Base-by-base conservation (phyloP, 306 rosid genomes). In the Calophaca sinica region DNA sequence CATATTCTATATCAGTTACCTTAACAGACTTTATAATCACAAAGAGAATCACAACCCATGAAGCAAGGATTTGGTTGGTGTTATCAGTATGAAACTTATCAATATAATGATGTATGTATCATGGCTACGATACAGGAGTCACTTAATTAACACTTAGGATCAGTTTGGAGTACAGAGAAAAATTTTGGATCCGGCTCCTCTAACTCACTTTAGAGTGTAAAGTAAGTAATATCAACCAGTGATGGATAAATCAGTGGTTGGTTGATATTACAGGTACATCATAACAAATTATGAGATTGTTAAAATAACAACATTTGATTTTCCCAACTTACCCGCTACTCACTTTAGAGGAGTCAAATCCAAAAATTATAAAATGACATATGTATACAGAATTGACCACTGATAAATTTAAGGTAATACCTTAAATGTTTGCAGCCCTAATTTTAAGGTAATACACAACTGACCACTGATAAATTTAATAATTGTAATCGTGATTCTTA, bases 41-140 rank as follows among this genome's bases (percentile, higher is more conserved):
- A 49, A 61, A 77, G 64, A 73, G 62, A 69, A 64, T 54, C 51
- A 36, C 42, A 59, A 44, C 59, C 52, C 32, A 80, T 10, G 57
- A 46, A 62, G 35, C 66, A 80, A 54, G 74, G 62, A 46, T 67
- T 69, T 84, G 26, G 59, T 66, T n/a, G 13, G 62, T 7, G 66
- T 14, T 76, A 66, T 52, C 61, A 72, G 45, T 49, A 61, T 32
- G 9, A n/a, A 39, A 72, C 9, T 45, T 63, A 60, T 59, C 52
- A 6, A 29, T 12, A 69, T 46, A 10, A 60, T 45, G 70, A 58
- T 26, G 53, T 29, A 64, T 39, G 79, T 26, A 63, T 32, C 38
- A 75, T 26, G 64, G 64, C 59, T 54, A 53, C 5, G 33, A 31
- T 14, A 76, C 38, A 45, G 29, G 36, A 72, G 73, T 62, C 48